These are phyloP conservation scores for Debaryomyces coudertii DNA, from an alignment of 1,139 yeast genomes.

Conservation along the genomic window DNA sequence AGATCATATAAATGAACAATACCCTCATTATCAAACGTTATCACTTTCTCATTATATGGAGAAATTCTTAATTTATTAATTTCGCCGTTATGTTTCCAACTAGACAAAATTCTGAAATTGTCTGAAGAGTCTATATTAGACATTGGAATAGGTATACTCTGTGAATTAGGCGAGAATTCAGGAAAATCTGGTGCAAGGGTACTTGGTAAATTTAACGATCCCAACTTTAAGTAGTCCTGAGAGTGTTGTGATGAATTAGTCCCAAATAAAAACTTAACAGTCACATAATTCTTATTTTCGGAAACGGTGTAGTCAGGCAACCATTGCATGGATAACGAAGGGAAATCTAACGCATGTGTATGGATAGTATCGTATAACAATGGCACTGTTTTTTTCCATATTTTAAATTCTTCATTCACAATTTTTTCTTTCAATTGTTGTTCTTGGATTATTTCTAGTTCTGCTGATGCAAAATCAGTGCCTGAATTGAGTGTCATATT, in stretches of 20 bases:
- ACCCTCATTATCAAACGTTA: slow-evolving; percentile 57
- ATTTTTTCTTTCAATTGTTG: slow-evolving; percentile 56
- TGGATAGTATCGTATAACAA: slow-evolving; percentile 78
- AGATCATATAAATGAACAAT: slow-evolving; percentile 46
- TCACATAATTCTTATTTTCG: slow-evolving; percentile 38
- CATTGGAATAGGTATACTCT: slow-evolving; percentile 29
- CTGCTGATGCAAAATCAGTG: slow-evolving; percentile 25
- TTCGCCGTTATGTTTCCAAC: slow-evolving; percentile 60
- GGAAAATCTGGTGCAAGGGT: slow-evolving; percentile 46
- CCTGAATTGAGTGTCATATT: slow-evolving; percentile 12
- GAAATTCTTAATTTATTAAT: slow-evolving; percentile 50
- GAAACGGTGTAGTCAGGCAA: slow-evolving; percentile 40
- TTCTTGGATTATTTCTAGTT: slow-evolving; percentile 40
- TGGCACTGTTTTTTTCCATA: slow-evolving; percentile 97
- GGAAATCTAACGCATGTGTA: slow-evolving; percentile 67
- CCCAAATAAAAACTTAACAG: slow-evolving; percentile 50
- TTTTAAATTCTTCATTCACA: slow-evolving; percentile 74
- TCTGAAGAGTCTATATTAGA: slow-evolving; percentile 17
- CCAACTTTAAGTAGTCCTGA: slow-evolving; percentile 50
- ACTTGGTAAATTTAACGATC: slow-evolving; percentile 52
- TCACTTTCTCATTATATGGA: slow-evolving; percentile 38
- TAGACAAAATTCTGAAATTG: slow-evolving; percentile 39
- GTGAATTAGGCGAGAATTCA: slow-evolving; percentile 22
- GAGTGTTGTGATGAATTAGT: slow-evolving; percentile 46
- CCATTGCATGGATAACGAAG: slow-evolving; percentile 57